Conservation (phyloP, 257 asterid species). For the Buddleja alternifolia region DNA sequence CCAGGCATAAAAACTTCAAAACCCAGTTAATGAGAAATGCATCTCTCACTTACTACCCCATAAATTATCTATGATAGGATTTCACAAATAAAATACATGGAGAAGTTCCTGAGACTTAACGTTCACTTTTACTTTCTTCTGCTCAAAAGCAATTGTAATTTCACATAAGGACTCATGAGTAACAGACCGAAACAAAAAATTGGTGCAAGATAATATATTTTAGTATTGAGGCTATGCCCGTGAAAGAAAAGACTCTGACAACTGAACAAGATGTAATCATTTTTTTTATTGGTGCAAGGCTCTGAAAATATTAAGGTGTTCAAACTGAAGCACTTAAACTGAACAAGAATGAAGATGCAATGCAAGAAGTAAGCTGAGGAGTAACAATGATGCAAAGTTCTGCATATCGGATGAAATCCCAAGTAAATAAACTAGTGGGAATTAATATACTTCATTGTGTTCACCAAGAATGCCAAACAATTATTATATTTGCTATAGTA, state of each 20-base stretch:
- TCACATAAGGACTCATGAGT: background rate
- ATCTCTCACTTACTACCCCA: background rate
- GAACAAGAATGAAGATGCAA: background rate
- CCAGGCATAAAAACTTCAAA: background rate
- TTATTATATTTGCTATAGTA: background rate
- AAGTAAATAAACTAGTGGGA: background rate
- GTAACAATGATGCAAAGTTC: slow-evolving; percentile 13
- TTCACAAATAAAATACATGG: background rate
- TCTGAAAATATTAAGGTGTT: background rate
- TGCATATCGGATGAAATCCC: background rate
- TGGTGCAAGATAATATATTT: background rate
- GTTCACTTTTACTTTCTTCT: background rate
- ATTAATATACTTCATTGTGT: background rate
- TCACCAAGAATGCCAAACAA: slow-evolving; percentile 11
- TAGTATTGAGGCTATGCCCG: background rate
- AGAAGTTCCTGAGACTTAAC: slow-evolving; percentile 1
- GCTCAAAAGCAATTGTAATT: slow-evolving; percentile 7
- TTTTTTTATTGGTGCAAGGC: slow-evolving; percentile 4
- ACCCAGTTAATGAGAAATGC: background rate
- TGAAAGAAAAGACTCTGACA: slow-evolving; percentile 7
- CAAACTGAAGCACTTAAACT: background rate
- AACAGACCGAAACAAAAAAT: background rate
- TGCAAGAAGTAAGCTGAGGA: slow-evolving; percentile 4
- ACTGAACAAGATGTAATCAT: background rate
- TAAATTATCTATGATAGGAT: background rate